Percentiles rank a stretch among this genome's conserved stretches.
phyloP scores from a whole-genome alignment of 345 rosid genomes.

The Salix udensis region DNA sequence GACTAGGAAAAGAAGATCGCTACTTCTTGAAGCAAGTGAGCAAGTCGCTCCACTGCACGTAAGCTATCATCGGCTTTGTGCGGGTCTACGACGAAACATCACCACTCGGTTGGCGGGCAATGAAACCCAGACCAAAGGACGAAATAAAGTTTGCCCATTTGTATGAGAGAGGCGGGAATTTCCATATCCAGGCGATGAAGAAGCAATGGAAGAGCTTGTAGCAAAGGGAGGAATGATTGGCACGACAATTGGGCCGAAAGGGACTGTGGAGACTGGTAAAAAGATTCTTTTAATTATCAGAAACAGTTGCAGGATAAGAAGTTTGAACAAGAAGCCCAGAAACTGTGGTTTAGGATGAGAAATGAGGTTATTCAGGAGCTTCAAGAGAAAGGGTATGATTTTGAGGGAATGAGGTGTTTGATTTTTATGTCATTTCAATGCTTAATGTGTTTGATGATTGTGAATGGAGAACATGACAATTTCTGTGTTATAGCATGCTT shows the following conservation, averaged over 20 bases:
- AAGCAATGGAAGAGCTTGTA: conserved; percentile 87
- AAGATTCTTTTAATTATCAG: conserved; percentile 48
- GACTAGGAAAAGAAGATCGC: conserved; percentile 62
- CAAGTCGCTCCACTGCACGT: conserved; percentile 70
- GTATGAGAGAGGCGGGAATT: conserved; percentile 71
- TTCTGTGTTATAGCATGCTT: neutral
- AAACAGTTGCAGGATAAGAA: conserved; percentile 64
- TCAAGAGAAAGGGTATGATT: conserved; percentile 72
- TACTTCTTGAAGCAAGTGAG: conserved; percentile 80
- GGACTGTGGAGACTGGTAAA: conserved; percentile 52
- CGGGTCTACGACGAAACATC: conserved; percentile 84
- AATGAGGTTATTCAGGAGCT: conserved; percentile 80
- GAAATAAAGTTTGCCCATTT: conserved; percentile 70
- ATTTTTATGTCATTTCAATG: neutral
- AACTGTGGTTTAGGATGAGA: conserved; percentile 87
- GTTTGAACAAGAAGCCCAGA: conserved; percentile 65
- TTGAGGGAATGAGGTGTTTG: conserved; percentile 36
- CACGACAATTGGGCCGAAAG: conserved; percentile 68
- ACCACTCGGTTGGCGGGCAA: conserved; percentile 88
- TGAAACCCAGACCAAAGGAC: conserved; percentile 82
- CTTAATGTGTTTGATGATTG: neutral
- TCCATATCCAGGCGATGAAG: conserved; percentile 82
- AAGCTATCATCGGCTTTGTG: conserved; percentile 56
- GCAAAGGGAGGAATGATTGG: conserved; percentile 81
- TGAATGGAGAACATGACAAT: neutral